Base-by-base conservation (phyloP, 192 early-diverging fungal species). In the Coemansia sp. region DNA sequence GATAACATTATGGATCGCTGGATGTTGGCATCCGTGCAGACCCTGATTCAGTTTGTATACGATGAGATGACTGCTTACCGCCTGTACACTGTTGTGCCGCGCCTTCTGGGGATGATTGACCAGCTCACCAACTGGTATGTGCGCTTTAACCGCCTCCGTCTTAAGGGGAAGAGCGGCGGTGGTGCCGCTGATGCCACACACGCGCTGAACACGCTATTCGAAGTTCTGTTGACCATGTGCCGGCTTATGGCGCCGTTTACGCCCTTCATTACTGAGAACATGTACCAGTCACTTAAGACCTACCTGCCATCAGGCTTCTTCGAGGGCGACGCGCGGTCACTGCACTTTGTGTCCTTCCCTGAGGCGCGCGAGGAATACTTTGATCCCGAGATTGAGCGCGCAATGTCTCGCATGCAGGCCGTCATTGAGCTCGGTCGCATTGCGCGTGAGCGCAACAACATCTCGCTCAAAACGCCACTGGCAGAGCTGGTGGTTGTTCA, bases 41-140 rank as follows among this genome's bases (percentile, higher is more conserved):
- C 86, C 63, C 80, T 99, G 77, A 97, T 96, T 68, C 82, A 90
- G 83, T 98, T 94, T 77, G 93, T 97, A 32, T 84, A 85, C 38
- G 82, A 90, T 57, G 97, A 99, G 76, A 99, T 99, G 97, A 71
- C 60, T 28, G 92, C 92, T 25, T 99, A 99, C 85, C 88, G 94
- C 34, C 85, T 99, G 34, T 99, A 99, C 87, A 97, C 97, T 28
- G 97, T 99, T 26, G 94, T 95, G 3, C 97, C 97, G 14, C 88
- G 92, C 34, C 72, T 99, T 69, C 77, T 99, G 58, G 78, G 81
- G 64, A 83, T 96, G 64, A 91, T 99, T 60, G 97, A 99, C 75
- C 83, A 90, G 38, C 85, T 99, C 57, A 99, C 97, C 54, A 99
- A 99, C 83, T 97, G 95, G 95, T 99, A 99, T 78, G 87, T 99